Base-by-base conservation (phyloP, 2,329 filamentous ascomycete genomes). In the Thelonectria discophora region DNA sequence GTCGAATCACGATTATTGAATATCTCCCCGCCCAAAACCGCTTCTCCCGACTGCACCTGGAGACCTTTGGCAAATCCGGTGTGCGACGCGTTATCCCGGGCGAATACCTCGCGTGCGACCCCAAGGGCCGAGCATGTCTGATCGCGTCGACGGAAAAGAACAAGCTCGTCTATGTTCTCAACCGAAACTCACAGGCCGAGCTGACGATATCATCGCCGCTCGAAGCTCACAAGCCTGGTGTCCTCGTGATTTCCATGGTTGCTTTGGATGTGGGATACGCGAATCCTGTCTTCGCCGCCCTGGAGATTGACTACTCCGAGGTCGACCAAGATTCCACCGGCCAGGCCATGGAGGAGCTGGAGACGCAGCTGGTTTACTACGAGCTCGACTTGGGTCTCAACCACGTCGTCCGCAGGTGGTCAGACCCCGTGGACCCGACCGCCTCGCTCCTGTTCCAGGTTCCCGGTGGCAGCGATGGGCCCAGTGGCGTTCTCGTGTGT, bases 41-140 rank as follows among this genome's bases (percentile, higher is more conserved):
- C 50, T 97, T 99, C 78, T 89, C 89, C 71, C 89, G 93, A 48
- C 86, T 98, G 66, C 95, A 98, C 73, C 86, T 97, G 58, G 96
- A 99, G 81, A 99, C 96, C 0, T 99, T 97, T 76, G 95, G 95
- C 69, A 99, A 99, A 79, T 98, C 95, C 8, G 96, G 95, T 39
- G 87, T 98, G 55, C 89, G 96, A 60, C 89, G 95, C 72, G 94
- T 98, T 39, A 88, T 99, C 46, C 95, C 96, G 2, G 95, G 96
- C 63, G 93, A 99, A 77, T 99, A 97, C 74, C 86, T 99, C 27
- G 95, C 94, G 7, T 92, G 93, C 54, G 95, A 99, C 73, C 95
- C 95, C 27, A 97, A 97, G 78, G 95, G 95, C 58, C 88, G 95
- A 80, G 96, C 96, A 57, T 97, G 94, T 74, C 85, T 99, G 75